Base-by-base conservation (phyloP, 1,284 basidiomycete species). In the Neotropicomus parvogracilis region DNA sequence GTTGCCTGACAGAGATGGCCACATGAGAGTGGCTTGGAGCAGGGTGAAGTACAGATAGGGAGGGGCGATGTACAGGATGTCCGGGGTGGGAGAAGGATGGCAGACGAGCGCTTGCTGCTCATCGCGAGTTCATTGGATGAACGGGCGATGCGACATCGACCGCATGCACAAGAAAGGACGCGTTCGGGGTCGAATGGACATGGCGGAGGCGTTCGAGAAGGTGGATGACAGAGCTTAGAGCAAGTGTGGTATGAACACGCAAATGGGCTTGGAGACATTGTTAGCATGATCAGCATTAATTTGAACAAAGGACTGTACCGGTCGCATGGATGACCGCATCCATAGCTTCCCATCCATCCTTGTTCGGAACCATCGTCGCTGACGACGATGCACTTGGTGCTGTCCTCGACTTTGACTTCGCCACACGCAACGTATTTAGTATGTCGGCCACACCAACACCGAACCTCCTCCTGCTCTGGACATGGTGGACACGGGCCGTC, bases 141-240 rank as follows among this genome's bases (percentile, higher is more conserved):
- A 38, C 92, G 78, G 0, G 73, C 68, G 12, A 80, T 34, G 10
- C 46, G 48, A 43, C 42, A 77, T 46, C 81, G 79, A 11, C 89
- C 89, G 56, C 93, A 97, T 0, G 92, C 89, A 63, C 94, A 97
- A 34, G 79, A 79, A 0, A 75, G 78, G 44, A 94, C 72, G 7
- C 76, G 59, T 0, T 71, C 68, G 0, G 92, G 91, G 0, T 89
- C 86, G 31, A 75, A 74, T 1, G 91, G 91, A 60, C 93, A 97
- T 0, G 70, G 68, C 0, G 78, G 72, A 0, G 83, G 75, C 1
- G 58, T 65, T 1, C 73, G 64, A 3, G 81, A 78, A 12, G 90
- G 90, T 0, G 86, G 78, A 68, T 95, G 93, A 54, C 83, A 87
- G 3, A 67, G 58, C 62, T 83, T 78, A 53, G 77, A 58, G 64